These are phyloP conservation scores for Picea glauca DNA, from an alignment of 75 land plant genomes.

Conservation along the genomic window DNA sequence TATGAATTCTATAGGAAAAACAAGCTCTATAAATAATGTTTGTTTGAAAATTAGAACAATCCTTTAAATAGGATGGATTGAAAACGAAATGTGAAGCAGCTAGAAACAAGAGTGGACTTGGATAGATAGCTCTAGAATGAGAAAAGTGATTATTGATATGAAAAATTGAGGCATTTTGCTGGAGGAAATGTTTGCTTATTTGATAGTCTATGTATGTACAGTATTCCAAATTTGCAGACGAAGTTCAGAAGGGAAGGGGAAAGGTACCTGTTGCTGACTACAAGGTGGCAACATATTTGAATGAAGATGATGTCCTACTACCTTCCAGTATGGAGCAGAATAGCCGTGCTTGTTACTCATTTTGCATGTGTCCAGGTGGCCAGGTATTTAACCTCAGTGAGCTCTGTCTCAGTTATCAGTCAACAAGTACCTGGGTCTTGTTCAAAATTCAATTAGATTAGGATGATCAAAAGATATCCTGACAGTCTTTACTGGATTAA, in stretches of 20 bases:
- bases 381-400: conserved; percentile 58
- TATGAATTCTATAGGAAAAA: not conserved
- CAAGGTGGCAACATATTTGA: conserved; percentile 63
- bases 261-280: conserved; percentile 98
- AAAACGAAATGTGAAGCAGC: not conserved
- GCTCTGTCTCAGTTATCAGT: not conserved
- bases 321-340: conserved; percentile 5
- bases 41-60: not conserved
- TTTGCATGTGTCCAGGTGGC: conserved; percentile 99
- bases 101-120: not conserved
- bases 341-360: conserved; percentile 81
- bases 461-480: not conserved
- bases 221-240: conserved; percentile 80
- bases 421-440: not conserved
- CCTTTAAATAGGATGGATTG: not conserved
- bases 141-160: not conserved
- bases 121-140: not conserved
- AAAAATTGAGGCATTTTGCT: not conserved
- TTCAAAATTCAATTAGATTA: conserved; percentile 4
- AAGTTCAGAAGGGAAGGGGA: conserved; percentile 81
- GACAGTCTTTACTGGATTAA: conserved; percentile 4
- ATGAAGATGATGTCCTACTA: conserved; percentile 10
- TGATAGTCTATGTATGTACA: conserved; percentile 9
- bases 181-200: not conserved
- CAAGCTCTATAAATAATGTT: not conserved